Conservation (phyloP, 2,329 filamentous ascomycete genomes). For the Eutypella sp. region DNA sequence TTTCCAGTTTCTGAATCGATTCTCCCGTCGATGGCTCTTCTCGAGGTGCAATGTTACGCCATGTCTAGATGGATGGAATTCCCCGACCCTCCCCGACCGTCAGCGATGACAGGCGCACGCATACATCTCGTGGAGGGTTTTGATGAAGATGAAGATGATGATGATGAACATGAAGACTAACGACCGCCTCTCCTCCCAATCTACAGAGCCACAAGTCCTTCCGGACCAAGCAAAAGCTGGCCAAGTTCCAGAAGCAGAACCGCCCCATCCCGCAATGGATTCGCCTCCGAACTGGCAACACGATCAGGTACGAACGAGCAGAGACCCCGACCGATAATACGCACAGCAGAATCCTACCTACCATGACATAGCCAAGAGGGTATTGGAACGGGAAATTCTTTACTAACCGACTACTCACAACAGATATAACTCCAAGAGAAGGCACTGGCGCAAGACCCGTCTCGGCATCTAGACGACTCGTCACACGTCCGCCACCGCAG, state of each 20-base stretch:
- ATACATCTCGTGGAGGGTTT: no score
- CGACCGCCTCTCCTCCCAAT: slow-evolving; percentile 13
- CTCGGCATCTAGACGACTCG: slow-evolving; percentile 86
- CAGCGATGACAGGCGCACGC: no score
- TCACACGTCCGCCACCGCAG: slow-evolving; percentile 29
- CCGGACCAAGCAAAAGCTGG: slow-evolving; percentile 99
- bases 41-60: no score
- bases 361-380: no score
- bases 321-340: no score
- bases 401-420: slow-evolving; percentile 13
- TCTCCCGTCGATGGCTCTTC: no score
- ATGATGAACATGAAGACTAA: slow-evolving; percentile 10
- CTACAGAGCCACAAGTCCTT: slow-evolving; percentile 97
- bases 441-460: slow-evolving; percentile 99
- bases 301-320: slow-evolving; percentile 78
- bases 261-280: slow-evolving; percentile 99
- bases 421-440: slow-evolving; percentile 99
- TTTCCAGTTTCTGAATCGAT: no score
- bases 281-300: slow-evolving; percentile 95
- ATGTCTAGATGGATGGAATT: no score
- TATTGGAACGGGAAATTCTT: neutral
- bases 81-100: no score
- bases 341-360: no score
- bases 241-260: slow-evolving; percentile 99
- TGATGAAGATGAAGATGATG: no score